Percentiles rank a stretch among this genome's conserved stretches.
Conservation (phyloP, 148 eudicot genomes). For the Selenicereus undatus region DNA sequence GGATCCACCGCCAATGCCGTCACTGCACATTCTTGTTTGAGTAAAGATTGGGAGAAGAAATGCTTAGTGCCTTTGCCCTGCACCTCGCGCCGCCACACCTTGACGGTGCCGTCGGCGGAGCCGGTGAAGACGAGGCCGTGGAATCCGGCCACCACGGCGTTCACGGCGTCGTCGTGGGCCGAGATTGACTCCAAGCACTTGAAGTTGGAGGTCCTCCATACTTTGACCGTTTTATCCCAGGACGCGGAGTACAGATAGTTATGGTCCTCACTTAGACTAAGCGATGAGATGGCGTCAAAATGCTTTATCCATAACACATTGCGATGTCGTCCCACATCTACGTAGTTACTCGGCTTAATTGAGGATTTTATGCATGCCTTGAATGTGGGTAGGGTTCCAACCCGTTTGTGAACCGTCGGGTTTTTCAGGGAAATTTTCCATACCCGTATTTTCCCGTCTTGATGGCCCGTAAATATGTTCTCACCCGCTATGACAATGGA, state of each 20-base stretch:
- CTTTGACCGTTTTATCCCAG: slow-evolving; percentile 67
- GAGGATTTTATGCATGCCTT: slow-evolving; percentile 57
- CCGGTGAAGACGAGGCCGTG: slow-evolving; percentile 68
- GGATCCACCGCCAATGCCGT: slow-evolving; percentile 58
- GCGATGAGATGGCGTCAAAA: slow-evolving; percentile 62
- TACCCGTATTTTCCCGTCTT: slow-evolving; percentile 73
- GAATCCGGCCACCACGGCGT: slow-evolving; percentile 63
- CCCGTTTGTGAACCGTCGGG: slow-evolving; percentile 46
- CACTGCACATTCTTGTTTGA: slow-evolving; percentile 73
- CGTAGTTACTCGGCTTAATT: slow-evolving; percentile 51
- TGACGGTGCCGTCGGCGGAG: slow-evolving; percentile 66
- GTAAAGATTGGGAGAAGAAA: slow-evolving; percentile 49
- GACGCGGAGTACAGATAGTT: slow-evolving; percentile 57
- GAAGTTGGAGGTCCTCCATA: slow-evolving; percentile 58
- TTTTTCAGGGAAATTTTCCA: slow-evolving; percentile 65
- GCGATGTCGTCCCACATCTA: slow-evolving; percentile 38
- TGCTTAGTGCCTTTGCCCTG: slow-evolving; percentile 81
- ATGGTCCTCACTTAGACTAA: slow-evolving; percentile 64
- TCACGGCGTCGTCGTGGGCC: slow-evolving; percentile 75
- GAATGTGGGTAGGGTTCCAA: slow-evolving; percentile 64
- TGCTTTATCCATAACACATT: slow-evolving; percentile 56
- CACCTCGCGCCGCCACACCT: slow-evolving; percentile 66
- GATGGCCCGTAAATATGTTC: slow-evolving; percentile 70
- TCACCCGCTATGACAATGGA: slow-evolving; percentile 62
- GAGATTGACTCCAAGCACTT: slow-evolving; percentile 66